Evolutionary conservation across 2,329 filamentous ascomycete species (phyloP).

Genomic region (Trichoderma koningii): DNA sequence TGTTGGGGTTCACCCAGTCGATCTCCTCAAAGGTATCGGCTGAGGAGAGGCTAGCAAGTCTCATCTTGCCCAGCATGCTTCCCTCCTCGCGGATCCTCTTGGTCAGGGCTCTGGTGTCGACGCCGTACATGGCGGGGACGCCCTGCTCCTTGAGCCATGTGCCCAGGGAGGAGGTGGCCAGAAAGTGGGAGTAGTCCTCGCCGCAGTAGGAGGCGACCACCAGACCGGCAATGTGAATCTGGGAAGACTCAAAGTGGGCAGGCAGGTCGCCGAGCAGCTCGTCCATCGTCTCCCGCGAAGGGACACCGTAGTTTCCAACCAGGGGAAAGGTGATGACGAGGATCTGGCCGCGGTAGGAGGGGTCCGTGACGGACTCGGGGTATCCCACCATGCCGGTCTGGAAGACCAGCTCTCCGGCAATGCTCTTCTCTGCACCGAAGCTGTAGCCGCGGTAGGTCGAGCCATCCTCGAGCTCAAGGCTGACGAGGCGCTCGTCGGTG

Average conservation of each 20-base stretch:
- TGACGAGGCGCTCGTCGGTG: conserved; percentile 65
- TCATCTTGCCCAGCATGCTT: conserved; percentile 92
- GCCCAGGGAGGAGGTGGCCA: conserved; percentile 86
- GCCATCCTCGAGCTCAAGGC: conserved; percentile 91
- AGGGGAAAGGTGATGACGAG: conserved; percentile 95
- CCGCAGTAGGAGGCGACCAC: conserved; percentile 90
- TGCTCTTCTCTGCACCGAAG: conserved; percentile 93
- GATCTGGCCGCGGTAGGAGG: conserved; percentile 89
- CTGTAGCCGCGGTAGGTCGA: conserved; percentile 90
- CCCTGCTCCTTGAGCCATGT: conserved; percentile 96
- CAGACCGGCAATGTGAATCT: conserved; percentile 93
- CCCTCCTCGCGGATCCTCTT: conserved; percentile 93
- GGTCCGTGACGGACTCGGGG: conserved; percentile 87
- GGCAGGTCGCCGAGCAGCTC: conserved; percentile 82
- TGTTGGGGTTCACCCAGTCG: conserved; percentile 90
- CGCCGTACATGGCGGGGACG: conserved; percentile 89
- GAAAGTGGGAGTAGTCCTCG: conserved; percentile 92
- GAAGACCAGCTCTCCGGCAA: conserved; percentile 96
- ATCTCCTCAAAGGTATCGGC: conserved; percentile 70
- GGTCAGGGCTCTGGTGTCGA: conserved; percentile 90
- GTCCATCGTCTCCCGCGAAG: conserved; percentile 81
- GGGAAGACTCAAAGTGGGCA: conserved; percentile 86
- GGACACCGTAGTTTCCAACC: conserved; percentile 96
- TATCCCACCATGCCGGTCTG: conserved; percentile 99
- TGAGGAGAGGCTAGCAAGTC: conserved; percentile 62